Percentiles rank a stretch among this genome's conserved stretches.
These are phyloP conservation scores for Leccinellum luteum DNA, from an alignment of 768 basidiomycete species.

Conservation along the genomic window DNA sequence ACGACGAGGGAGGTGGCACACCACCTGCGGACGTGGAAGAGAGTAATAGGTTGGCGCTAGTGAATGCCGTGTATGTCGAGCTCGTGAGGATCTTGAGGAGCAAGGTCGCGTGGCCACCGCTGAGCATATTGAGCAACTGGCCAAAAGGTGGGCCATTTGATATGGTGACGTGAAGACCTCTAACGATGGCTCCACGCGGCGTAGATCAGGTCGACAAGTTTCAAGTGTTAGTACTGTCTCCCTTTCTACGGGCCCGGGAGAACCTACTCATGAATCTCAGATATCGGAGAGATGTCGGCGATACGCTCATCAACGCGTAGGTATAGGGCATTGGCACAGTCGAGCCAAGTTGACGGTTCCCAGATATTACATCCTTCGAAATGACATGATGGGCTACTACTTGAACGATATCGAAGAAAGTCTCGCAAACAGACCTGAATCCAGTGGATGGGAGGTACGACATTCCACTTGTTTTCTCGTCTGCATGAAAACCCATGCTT, in stretches of 20 bases:
- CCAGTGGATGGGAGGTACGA: slow-evolving; percentile 72
- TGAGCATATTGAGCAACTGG: slow-evolving; percentile 48
- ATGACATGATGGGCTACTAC: slow-evolving; percentile 75
- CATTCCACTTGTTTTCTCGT: background rate
- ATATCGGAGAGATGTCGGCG: slow-evolving; percentile 83
- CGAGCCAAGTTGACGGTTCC: slow-evolving; percentile 7
- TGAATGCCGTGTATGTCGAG: slow-evolving; percentile 77
- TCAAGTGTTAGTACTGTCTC: slow-evolving; percentile 54
- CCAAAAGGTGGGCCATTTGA: slow-evolving; percentile 53
- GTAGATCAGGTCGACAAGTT: slow-evolving; percentile 81
- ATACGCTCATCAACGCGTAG: slow-evolving; percentile 86
- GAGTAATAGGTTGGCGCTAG: slow-evolving; percentile 47
- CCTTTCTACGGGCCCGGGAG: background rate
- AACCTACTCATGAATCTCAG: slow-evolving; percentile 35
- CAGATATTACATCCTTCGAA: slow-evolving; percentile 84
- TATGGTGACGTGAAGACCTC: background rate
- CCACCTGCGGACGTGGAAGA: slow-evolving; percentile 24
- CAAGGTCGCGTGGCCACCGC: slow-evolving; percentile 74
- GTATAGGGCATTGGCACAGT: slow-evolving; percentile 23
- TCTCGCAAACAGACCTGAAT: slow-evolving; percentile 42
- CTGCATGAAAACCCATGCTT: background rate
- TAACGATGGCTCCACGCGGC: slow-evolving; percentile 6
- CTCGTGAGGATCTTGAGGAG: slow-evolving; percentile 66
- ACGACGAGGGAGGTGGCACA: slow-evolving; percentile 26
- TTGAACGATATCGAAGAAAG: slow-evolving; percentile 59